phyloP scores from a whole-genome alignment of 805 yeast genomes.

The Starmerella stigmatis region DNA sequence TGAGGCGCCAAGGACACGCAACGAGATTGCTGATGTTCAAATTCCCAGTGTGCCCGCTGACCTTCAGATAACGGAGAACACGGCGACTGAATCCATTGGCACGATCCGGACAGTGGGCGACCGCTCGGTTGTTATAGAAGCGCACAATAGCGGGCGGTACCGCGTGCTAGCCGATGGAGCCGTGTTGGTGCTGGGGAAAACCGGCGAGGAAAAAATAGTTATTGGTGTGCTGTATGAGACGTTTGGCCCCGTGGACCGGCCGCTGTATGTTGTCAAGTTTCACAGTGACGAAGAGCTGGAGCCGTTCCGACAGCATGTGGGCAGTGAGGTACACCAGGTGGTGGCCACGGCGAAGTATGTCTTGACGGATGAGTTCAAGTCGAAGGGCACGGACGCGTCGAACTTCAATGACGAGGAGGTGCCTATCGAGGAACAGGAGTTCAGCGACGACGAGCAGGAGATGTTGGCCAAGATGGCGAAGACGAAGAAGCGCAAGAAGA shows the following conservation, averaged over 20 bases:
- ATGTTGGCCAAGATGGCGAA: conserved; percentile 53
- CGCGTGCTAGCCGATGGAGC: conserved; percentile 70
- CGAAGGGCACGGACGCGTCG: conserved; percentile 89
- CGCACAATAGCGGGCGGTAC: conserved; percentile 70
- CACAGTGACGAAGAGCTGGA: conserved; percentile 41
- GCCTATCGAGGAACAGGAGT: conserved; percentile 87
- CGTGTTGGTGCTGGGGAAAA: conserved; percentile 43
- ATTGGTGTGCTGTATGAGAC: conserved; percentile 79
- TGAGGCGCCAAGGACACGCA: conserved; percentile 61
- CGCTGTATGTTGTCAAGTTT: conserved; percentile 69
- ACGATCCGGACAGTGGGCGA: conserved; percentile 59
- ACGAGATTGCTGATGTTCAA: conserved; percentile 60
- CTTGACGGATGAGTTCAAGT: conserved; percentile 60
- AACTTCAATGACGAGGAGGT: conserved; percentile 91
- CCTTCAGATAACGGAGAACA: conserved; percentile 45
- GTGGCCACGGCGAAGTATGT: conserved; percentile 72
- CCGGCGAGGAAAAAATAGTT: conserved; percentile 41
- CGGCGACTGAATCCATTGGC: conserved; percentile 67
- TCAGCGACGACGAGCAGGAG: conserved; percentile 89
- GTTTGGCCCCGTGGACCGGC: conserved; percentile 76
- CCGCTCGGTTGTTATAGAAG: conserved; percentile 58
- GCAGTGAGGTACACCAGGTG: conserved; percentile 58
- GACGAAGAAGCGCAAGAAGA: conserved; percentile 46
- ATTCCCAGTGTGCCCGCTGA: conserved; percentile 61
- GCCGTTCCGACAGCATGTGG: conserved; percentile 40